A percentile compares a stretch with the other conserved stretches of the same genome.
These are phyloP conservation scores for Eucalyptus victrix DNA, from an alignment of 345 rosid genomes.

Conservation along the genomic window DNA sequence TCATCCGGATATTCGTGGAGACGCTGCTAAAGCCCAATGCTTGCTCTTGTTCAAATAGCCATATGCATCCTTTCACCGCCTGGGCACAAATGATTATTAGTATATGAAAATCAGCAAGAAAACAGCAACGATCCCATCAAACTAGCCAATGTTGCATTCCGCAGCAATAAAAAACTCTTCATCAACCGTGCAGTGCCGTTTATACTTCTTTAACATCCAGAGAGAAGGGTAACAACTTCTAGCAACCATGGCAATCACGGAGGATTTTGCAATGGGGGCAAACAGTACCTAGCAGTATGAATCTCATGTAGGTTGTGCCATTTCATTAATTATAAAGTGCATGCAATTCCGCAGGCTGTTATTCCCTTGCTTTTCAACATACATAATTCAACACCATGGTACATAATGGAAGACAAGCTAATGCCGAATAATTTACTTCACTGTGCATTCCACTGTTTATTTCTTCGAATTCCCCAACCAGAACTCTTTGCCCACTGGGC, in stretches of 20 bases:
- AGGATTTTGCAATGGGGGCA: background rate
- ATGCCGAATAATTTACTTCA: background rate
- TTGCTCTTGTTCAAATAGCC: constrained; percentile 98
- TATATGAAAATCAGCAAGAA: background rate
- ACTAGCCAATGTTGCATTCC: background rate
- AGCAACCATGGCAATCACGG: background rate
- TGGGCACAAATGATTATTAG: background rate
- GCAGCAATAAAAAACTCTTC: background rate
- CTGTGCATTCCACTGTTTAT: background rate
- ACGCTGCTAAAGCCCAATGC: constrained; percentile 98
- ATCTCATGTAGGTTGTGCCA: background rate
- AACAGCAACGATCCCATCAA: background rate
- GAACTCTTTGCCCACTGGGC: background rate
- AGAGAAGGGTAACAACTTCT: background rate
- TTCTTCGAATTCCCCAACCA: background rate
- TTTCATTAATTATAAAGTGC: background rate
- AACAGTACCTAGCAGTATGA: background rate
- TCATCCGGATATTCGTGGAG: constrained; percentile 90
- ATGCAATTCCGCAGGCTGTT: background rate
- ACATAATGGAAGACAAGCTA: background rate
- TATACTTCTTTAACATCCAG: background rate
- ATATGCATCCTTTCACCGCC: constrained; percentile 83
- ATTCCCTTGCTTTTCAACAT: background rate
- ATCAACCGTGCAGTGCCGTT: background rate
- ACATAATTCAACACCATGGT: background rate